Evolutionary conservation across 306 rosid species (phyloP).

Genomic region (Trifolium pratense): DNA sequence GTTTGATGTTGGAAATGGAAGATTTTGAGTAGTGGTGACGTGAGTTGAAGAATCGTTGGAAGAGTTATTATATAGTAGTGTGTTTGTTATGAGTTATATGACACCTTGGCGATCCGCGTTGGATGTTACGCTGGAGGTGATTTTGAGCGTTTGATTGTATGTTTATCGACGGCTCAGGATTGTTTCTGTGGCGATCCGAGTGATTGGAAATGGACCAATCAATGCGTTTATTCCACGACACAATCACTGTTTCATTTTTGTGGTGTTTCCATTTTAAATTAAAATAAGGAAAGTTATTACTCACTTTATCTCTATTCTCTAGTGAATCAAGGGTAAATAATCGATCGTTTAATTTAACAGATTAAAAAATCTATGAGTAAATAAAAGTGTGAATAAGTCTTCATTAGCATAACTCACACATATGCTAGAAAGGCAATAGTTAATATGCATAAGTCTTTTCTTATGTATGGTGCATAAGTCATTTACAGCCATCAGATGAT

Average conservation of each 20-base stretch:
- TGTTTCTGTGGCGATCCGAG: constrained; percentile 43
- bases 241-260: background rate
- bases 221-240: background rate
- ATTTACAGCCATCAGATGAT: too few relatives aligned
- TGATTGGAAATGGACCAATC: constrained; percentile 3
- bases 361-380: too few relatives aligned
- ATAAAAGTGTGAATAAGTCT: too few relatives aligned
- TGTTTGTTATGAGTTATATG: background rate
- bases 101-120: background rate
- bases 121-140: background rate
- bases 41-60: background rate
- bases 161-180: constrained; percentile 49
- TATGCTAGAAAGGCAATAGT: too few relatives aligned
- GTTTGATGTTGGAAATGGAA: background rate
- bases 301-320: too few relatives aligned
- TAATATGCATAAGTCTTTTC: too few relatives aligned
- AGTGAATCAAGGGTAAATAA: too few relatives aligned
- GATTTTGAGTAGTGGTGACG: background rate
- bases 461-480: too few relatives aligned
- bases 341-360: too few relatives aligned
- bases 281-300: background rate
- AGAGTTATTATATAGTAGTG: background rate
- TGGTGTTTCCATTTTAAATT: background rate
- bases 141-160: constrained; percentile 45
- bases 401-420: too few relatives aligned